These are phyloP conservation scores for Globisporangium camurandrum DNA, from an alignment of 352 stramenopile species.

Conservation along the genomic window DNA sequence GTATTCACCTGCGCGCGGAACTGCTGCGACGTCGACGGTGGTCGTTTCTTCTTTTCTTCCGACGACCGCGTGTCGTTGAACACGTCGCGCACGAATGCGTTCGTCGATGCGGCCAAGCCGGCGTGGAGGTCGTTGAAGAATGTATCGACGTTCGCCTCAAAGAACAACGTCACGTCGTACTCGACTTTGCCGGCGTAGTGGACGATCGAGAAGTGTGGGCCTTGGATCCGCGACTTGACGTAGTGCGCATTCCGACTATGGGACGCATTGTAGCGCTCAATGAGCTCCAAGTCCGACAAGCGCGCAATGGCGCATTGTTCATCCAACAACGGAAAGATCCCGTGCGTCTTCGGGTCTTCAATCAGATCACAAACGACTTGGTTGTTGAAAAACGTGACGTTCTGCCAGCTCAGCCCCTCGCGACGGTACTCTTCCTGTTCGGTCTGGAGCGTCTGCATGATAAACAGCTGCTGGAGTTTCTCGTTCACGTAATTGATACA, in stretches of 20 bases:
- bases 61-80: conserved; percentile 76
- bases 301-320: conserved; percentile 73
- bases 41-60: conserved; percentile 79
- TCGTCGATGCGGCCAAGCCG: conserved; percentile 64
- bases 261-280: conserved; percentile 66
- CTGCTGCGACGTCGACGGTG: conserved; percentile 77
- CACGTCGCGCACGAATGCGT: conserved; percentile 65
- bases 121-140: conserved; percentile 80
- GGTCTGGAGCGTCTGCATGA: conserved; percentile 70
- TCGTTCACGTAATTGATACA: conserved; percentile 90
- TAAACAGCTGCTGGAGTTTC: conserved; percentile 85
- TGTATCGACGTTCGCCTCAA: conserved; percentile 80
- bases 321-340: conserved; percentile 77
- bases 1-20: conserved; percentile 74
- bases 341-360: conserved; percentile 73
- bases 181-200: conserved; percentile 85
- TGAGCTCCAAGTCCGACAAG: conserved; percentile 64
- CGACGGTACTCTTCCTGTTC: conserved; percentile 76
- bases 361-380: conserved; percentile 86
- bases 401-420: conserved; percentile 69
- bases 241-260: conserved; percentile 73
- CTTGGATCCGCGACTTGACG: conserved; percentile 56
- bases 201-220: conserved; percentile 69
- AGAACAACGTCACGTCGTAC: conserved; percentile 83
- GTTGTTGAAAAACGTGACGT: conserved; percentile 84